Base-by-base conservation (phyloP, 805 yeast genomes). In the Zygoascus ofunaensis region DNA sequence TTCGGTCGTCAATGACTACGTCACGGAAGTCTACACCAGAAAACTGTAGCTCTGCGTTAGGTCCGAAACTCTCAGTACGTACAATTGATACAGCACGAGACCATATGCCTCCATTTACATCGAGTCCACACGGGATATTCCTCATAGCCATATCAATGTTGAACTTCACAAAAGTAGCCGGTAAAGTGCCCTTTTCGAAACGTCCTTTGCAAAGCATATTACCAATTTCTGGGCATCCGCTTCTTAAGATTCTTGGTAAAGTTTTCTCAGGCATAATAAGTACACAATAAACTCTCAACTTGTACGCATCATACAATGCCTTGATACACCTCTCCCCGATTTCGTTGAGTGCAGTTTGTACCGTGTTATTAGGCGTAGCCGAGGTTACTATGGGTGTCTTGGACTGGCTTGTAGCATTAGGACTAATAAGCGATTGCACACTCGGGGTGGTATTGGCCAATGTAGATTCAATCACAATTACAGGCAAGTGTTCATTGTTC, bases 191-290 rank as follows among this genome's bases (percentile, higher is more conserved):
- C 51, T 79, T 82, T 35, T 79, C 69, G 58, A 87, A 87, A 52
- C 77, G 74, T 51, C 80, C 76, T 56, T 80, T 85, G 63, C 84
- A 87, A 55, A 79, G 73, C 82, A 79, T 85, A 54, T 89, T 92
- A 0, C 97, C 97, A 50, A 92, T 82, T 54, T 92, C 97, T 18
- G 86, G 71, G 5, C 96, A 81, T 19, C 95, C 95, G 61, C 85
- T 79, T 53, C 92, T 69, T 56, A 79, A 69, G 26, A 94, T 81
- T 57, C 95, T 76, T 3, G 98, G 96, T 21, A 92, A 67, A 0
- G 87, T 71, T 46, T 85, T 85, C 20, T 84, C 81, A 21, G 86
- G 82, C 1, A 90, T 82, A 2, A 89, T 80, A 49, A 87, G 57
- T 2, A 89, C 80, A 61, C 96, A 87, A 57, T 81, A 83, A 1